Evolutionary conservation across 202 grass and related monocot species (phyloP), one percentile per base, ranked within the genome.

Genomic region (Alloteropsis angusta): DNA sequence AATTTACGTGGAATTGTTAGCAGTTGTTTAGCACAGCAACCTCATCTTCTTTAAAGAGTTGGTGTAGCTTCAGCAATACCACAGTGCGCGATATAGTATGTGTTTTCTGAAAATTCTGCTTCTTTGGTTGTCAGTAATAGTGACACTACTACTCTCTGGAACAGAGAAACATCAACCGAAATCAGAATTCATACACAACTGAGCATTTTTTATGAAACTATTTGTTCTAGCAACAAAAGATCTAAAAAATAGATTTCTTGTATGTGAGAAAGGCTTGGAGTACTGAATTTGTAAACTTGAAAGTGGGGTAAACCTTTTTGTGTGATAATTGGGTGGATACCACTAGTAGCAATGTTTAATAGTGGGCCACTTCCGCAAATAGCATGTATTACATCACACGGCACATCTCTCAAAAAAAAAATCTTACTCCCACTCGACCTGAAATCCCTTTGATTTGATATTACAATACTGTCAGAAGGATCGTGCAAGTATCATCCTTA

Each of bases 261-360:
- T 16, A 66, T 55, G 18, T 66, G 34, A 78, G 25, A 17, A 23
- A 64, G 7, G 35, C 6, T 14, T 8, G 36, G 46, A 54, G 46
- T 67, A 67, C 61, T 13, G 36, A 28, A 79, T 79, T 67, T 75
- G 48, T 39, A 37, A 16, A 68, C 22, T 18, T 56, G 22, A 21
- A 75, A 84, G 76, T 84, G 75, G 81, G 16, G 11, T 79, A 79
- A 37, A 53, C 61, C 36, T 71, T 79, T 78, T 35, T 37, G 44
- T 69, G 37, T 39, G 54, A 84, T 84, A 68, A 84, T 62, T 69
- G 19, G 69, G n/a, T 75, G 62, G 68, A 88, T 78, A 79, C 86
- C 75, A 88, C 86, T 62, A 70, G 30, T 75, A 70, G 19, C 36
- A 57, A 57, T 23, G 44, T 55, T 74, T 76, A 75, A 28, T 74